These are phyloP conservation scores for Dichomitus squalens DNA, from an alignment of 1,284 basidiomycete species.

Conservation along the genomic window DNA sequence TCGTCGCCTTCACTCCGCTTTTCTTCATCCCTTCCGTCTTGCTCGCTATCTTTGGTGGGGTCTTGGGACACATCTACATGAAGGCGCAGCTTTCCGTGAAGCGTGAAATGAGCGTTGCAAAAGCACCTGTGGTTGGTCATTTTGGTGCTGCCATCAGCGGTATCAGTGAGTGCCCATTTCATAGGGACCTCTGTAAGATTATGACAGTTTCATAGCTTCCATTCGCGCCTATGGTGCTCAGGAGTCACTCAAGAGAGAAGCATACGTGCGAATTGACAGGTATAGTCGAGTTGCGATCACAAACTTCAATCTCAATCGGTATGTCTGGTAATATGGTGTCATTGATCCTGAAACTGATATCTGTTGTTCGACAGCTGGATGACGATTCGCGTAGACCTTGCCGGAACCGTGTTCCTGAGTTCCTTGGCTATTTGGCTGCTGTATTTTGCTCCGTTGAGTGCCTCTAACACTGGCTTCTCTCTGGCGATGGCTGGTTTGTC, in stretches of 20 bases:
- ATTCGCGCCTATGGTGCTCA: constrained; percentile 66
- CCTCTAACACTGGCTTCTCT: constrained; percentile 51
- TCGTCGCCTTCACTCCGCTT: constrained; percentile 47
- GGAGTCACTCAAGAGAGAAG: constrained; percentile 46
- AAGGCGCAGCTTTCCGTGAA: constrained; percentile 77
- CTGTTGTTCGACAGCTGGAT: constrained; percentile 17
- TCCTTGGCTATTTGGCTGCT: constrained; percentile 55
- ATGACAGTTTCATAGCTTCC: constrained; percentile 43
- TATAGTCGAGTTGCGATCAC: constrained; percentile 48
- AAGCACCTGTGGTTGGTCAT: constrained; percentile 66
- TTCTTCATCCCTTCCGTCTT: constrained; percentile 41
- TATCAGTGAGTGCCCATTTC: constrained; percentile 46
- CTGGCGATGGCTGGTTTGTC: constrained; percentile 49
- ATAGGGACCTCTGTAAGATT: background rate
- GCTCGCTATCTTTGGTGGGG: constrained; percentile 47
- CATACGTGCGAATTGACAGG: constrained; percentile 48
- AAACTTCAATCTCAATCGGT: constrained; percentile 56
- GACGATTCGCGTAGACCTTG: constrained; percentile 39
- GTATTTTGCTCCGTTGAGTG: constrained; percentile 42
- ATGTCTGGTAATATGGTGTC: background rate
- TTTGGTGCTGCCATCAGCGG: constrained; percentile 72
- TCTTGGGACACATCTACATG: constrained; percentile 56
- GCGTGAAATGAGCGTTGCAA: constrained; percentile 71
- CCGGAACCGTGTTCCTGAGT: constrained; percentile 53
- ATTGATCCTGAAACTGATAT: background rate